These are phyloP conservation scores for Peltaster fructicola DNA, from an alignment of 2,329 filamentous ascomycete species.

Conservation along the genomic window DNA sequence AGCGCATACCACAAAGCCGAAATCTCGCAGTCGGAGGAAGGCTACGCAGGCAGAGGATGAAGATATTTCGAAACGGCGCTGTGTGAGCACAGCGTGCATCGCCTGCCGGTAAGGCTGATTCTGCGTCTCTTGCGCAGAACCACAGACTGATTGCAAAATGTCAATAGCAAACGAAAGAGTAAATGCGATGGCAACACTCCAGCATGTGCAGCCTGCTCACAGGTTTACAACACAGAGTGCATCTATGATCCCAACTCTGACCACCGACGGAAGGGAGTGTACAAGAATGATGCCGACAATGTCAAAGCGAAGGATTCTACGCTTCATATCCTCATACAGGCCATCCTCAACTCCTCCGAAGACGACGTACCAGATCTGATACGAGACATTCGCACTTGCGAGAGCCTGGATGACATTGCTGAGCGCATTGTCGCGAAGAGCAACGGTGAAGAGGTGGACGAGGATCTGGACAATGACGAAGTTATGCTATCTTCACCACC, in stretches of 20 bases:
- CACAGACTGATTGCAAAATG: conserved; percentile 1
- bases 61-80: conserved; percentile 26
- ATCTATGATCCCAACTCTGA: conserved; percentile 94
- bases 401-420: conserved; percentile 49
- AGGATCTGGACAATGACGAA: conserved; percentile 28
- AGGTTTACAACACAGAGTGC: conserved; percentile 79
- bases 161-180: conserved; percentile 17
- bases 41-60: conserved; percentile 15
- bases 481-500: conserved; percentile 14
- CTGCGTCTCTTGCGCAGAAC: background rate
- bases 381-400: conserved; percentile 72
- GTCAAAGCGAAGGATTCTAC: conserved; percentile 77
- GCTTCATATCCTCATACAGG: conserved; percentile 79
- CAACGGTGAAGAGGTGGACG: conserved; percentile 28
- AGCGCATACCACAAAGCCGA: conserved; percentile 6
- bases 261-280: conserved; percentile 88
- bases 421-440: conserved; percentile 39
- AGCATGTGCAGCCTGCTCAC: conserved; percentile 87
- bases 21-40: conserved; percentile 10
- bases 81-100: conserved; percentile 20
- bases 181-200: conserved; percentile 77
- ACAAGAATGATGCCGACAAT: conserved; percentile 81
- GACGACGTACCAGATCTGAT: conserved; percentile 70
- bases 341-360: conserved; percentile 78
- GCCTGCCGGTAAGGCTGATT: conserved; percentile 13